Evolutionary conservation across 768 basidiomycete genomes (phyloP).

Genomic region (Ramaria rubella): DNA sequence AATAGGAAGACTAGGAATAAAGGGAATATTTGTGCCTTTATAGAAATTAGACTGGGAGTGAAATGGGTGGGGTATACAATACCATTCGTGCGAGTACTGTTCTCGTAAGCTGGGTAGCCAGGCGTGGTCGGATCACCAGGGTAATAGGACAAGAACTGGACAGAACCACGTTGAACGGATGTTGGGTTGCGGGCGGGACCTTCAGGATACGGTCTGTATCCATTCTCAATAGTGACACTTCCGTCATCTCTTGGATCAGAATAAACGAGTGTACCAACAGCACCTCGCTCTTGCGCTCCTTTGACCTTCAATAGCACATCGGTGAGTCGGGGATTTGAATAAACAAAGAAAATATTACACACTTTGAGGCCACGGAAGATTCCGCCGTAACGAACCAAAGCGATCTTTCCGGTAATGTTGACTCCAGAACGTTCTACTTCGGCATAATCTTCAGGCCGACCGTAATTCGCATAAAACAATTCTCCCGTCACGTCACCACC

Average conservation of each 20-base stretch:
- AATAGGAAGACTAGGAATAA: conserved; percentile 84
- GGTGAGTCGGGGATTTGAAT: not conserved
- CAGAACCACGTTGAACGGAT: conserved; percentile 83
- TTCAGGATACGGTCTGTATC: conserved; percentile 68
- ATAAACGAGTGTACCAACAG: conserved; percentile 73
- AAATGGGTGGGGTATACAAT: not conserved
- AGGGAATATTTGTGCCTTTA: conserved; percentile 51
- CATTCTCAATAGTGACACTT: conserved; percentile 65
- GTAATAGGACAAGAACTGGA: conserved; percentile 60
- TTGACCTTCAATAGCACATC: conserved; percentile 47
- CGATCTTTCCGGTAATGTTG: conserved; percentile 71
- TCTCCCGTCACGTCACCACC: conserved; percentile 69
- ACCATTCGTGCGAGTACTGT: conserved; percentile 53
- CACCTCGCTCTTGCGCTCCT: conserved; percentile 78
- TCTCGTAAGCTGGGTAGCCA: conserved; percentile 78
- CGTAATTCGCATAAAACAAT: conserved; percentile 76
- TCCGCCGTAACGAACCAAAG: conserved; percentile 68
- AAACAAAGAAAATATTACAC: conserved; percentile 11
- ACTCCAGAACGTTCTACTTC: conserved; percentile 52
- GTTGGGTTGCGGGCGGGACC: conserved; percentile 86
- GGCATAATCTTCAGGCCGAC: conserved; percentile 66
- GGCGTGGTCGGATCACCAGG: conserved; percentile 84
- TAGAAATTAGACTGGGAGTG: not conserved
- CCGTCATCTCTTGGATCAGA: conserved; percentile 85
- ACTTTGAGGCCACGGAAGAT: conserved; percentile 86